These are phyloP conservation scores for Kazachstania sp. DNA, from an alignment of 1,139 yeast genomes.

Conservation along the genomic window DNA sequence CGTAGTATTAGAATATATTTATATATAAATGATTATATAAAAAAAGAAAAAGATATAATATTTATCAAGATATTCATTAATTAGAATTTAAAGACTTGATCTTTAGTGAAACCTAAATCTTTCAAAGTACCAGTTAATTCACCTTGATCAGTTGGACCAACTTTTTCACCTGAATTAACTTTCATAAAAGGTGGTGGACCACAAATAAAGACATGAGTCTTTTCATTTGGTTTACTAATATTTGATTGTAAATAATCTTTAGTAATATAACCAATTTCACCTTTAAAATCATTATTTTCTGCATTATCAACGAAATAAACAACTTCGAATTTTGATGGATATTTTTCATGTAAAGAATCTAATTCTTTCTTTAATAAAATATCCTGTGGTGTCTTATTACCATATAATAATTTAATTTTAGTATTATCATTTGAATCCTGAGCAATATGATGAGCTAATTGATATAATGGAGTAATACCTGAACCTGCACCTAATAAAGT, in stretches of 20 bases:
- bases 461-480: slow-evolving; percentile 93
- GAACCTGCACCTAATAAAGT: slow-evolving; percentile 93
- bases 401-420: slow-evolving; percentile 70
- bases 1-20: not conserved
- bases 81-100: slow-evolving; percentile 87
- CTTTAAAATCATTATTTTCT: slow-evolving; percentile 42
- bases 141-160: slow-evolving; percentile 88
- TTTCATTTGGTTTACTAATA: slow-evolving; percentile 52
- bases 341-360: slow-evolving; percentile 52
- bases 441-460: slow-evolving; percentile 61
- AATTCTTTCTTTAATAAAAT: slow-evolving; percentile 70
- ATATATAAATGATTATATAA: not conserved
- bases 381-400: slow-evolving; percentile 67
- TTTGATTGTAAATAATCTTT: slow-evolving; percentile 54
- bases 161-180: slow-evolving; percentile 79
- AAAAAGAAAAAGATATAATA: not conserved
- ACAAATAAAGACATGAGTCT: slow-evolving; percentile 72
- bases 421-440: slow-evolving; percentile 78
- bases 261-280: slow-evolving; percentile 60
- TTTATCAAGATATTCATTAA: too few relatives aligned
- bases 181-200: slow-evolving; percentile 86
- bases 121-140: slow-evolving; percentile 80
- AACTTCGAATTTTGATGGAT: slow-evolving; percentile 69
- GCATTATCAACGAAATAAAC: slow-evolving; percentile 63
- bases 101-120: slow-evolving; percentile 82